Evolutionary conservation across 1,284 basidiomycete genomes (phyloP), one percentile per base, ranked within the genome.

Genomic region (Trametes versicolor): DNA sequence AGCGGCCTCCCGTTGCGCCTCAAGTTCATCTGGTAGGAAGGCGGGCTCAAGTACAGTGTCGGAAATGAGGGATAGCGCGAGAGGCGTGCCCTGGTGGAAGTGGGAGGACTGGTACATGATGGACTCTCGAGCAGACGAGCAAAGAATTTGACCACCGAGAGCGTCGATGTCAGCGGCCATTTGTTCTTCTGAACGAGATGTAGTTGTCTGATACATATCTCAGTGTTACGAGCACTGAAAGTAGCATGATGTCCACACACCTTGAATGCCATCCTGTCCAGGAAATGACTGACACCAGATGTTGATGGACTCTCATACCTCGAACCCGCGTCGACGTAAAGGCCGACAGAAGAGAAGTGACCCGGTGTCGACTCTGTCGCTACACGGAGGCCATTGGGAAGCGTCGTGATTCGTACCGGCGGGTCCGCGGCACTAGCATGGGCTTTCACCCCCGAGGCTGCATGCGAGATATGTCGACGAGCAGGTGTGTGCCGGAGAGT

Each of bases 31-130:
- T 0, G 84, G 81, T 7, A 88, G 79, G 73, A 98, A 90, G 1
- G 89, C 79, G 3, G 97, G 89, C 74, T 96, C 89, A 61, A 92
- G 84, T 60, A 96, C 91, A 8, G 97, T 98, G 77, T 98, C 97
- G 37, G 96, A 88, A 65, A 99, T 94, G 68, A 99, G 85, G 37
- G 92, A 92, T 62, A 99, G 78, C 8, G 96, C 95, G 19, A 90
- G 84, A 6, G 91, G 88, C 1, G 96, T 93, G 49, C 90, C 90
- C 70, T 91, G 84, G 70, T 95, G 91, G 78, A 97, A 98, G 74
- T 98, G 93, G 52, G 95, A 95, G 19, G 97, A 97, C 80, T 99
- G 97, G 78, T 99, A 99, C 94, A 98, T 96, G 78, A 99, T 96
- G 41, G 95, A 90, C 78, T 99, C 97, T 52, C 97, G 86, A 6